Base-by-base conservation (phyloP, 1,284 basidiomycete species). In the Pisolithus thermaeus region DNA sequence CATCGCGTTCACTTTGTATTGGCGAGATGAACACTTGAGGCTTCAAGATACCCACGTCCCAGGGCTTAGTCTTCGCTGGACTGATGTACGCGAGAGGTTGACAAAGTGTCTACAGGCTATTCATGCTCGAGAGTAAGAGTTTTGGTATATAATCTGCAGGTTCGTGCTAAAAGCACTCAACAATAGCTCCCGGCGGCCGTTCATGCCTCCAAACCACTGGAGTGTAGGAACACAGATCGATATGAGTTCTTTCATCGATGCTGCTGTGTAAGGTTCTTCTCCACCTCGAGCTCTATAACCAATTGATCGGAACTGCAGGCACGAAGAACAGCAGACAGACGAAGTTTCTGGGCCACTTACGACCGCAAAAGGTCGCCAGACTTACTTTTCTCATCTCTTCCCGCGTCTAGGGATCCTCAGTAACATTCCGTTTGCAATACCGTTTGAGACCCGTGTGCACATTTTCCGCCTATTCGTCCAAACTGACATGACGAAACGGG, bases 371-470 rank as follows among this genome's bases (percentile, higher is more conserved):
- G 84, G 87, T 7, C 83, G 91, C 57, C 68, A 90, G 42, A 83
- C 89, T 0, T 78, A 81, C 52, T 52, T 67, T 9, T 47, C 62
- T 62, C 87, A 84, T 52, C 74, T 97, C 45, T 89, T 90, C 6
- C 96, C 95, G 0, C 84, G 93, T 3, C 78, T 98, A 1, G 91
- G 92, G 3, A 79, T 98, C 27, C 80, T 99, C 48, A 93, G 97
- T 73, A 95, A 97, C 67, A 90, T 98, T 49, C 97, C 96, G 0
- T 98, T 99, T 72, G 84, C 93, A 12, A 90, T 99, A 52, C 96
- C 95, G 0, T 99, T 99, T 69, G 86, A 90, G 53, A 83, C 86
- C 0, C 84, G 96, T 20, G 90, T 98, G 6, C 78, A 85, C 42
- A 93, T 98, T 44, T 97, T 98, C 70, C 78, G 92, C 27, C 75